These are phyloP conservation scores for Ceratobasidium sp. DNA, from an alignment of 1,284 basidiomycete species.

Conservation along the genomic window DNA sequence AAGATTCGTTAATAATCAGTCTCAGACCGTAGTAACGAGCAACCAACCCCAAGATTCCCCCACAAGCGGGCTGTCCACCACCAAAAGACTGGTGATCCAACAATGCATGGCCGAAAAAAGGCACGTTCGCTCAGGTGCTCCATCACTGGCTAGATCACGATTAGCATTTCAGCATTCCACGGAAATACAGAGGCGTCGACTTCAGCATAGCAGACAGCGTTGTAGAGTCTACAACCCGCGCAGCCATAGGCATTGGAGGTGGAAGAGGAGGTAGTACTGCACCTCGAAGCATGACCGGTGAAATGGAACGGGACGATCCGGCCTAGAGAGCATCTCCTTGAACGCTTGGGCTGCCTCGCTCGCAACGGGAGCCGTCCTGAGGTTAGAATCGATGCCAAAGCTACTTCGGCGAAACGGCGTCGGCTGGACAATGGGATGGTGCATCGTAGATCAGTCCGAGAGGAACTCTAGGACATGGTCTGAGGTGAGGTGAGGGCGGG, in stretches of 20 bases:
- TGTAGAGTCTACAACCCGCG: conserved; percentile 24
- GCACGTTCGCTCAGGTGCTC: too few relatives aligned
- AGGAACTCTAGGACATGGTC: background rate
- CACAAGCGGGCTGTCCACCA: too few relatives aligned
- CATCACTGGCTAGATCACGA: too few relatives aligned
- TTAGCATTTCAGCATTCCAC: too few relatives aligned
- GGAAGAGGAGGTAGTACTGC: background rate
- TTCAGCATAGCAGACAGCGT: conserved; percentile 4
- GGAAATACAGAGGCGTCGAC: too few relatives aligned
- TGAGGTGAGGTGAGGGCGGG: background rate
- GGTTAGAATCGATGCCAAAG: conserved; percentile 22
- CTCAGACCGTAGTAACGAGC: too few relatives aligned
- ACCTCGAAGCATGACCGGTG: conserved; percentile 19
- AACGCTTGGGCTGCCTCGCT: conserved; percentile 2
- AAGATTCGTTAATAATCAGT: too few relatives aligned
- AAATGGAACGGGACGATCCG: conserved; percentile 23
- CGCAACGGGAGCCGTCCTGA: background rate
- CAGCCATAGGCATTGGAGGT: background rate
- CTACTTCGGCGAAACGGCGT: conserved; percentile 25
- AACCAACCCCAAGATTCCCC: too few relatives aligned
- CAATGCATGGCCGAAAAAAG: too few relatives aligned
- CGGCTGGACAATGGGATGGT: conserved; percentile 21
- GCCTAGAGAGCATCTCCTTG: conserved; percentile 10
- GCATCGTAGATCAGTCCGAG: conserved; percentile 10
- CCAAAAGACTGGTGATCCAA: too few relatives aligned